A percentile compares a stretch with the other conserved stretches of the same genome.
phyloP scores from a whole-genome alignment of 148 eudicot genomes.

The Salicornia ramosissima region DNA sequence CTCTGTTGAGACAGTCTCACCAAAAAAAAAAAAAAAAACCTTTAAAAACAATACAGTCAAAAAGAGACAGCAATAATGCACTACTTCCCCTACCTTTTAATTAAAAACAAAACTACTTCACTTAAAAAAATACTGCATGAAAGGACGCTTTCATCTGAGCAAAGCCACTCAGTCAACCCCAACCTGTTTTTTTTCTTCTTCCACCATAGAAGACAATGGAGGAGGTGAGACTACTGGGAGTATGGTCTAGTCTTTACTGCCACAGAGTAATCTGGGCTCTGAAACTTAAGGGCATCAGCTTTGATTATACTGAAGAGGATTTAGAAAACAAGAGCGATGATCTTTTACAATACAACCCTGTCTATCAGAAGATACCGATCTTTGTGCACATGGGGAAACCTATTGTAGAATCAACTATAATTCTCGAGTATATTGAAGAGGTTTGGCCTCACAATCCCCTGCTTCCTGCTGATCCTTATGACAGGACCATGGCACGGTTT shows the following conservation, averaged over 20 bases:
- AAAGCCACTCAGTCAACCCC: too few species aligned
- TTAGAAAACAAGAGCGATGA: constrained; percentile 25
- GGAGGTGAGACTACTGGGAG: constrained; percentile 22
- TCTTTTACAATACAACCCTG: constrained; percentile 26
- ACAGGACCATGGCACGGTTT: constrained; percentile 18
- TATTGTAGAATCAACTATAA: constrained; percentile 16
- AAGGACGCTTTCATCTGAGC: background rate
- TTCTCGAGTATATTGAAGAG: constrained; percentile 28
- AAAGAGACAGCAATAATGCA: constrained; percentile 18
- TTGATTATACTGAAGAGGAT: constrained; percentile 21
- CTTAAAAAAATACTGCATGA: background rate
- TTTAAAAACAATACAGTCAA: constrained; percentile 19
- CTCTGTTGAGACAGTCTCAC: too few species aligned
- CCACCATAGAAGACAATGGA: constrained; percentile 17
- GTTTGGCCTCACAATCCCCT: constrained; percentile 28
- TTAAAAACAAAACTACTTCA: too few species aligned
- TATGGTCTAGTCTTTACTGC: constrained; percentile 28
- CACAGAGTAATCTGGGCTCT: constrained; percentile 36
- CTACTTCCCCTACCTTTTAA: too few species aligned
- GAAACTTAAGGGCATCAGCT: constrained; percentile 24
- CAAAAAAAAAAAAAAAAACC: too few species aligned
- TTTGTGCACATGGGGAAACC: constrained; percentile 24
- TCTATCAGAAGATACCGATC: constrained; percentile 24
- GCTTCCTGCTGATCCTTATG: constrained; percentile 21
- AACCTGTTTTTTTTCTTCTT: too few species aligned